Conservation (phyloP, 2,329 filamentous ascomycete species). For the Biscogniauxia mediterranea region DNA sequence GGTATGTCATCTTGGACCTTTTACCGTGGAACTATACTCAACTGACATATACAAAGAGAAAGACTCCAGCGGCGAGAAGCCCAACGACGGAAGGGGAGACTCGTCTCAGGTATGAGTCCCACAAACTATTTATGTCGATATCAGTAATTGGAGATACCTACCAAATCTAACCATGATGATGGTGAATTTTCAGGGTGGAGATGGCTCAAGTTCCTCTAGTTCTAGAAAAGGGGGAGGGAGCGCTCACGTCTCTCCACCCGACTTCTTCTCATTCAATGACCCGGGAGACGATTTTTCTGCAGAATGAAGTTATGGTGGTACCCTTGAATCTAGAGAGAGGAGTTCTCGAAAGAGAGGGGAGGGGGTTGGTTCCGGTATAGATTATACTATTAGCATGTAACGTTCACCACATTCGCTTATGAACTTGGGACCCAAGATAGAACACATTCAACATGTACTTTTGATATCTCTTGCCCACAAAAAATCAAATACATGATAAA, state of each 20-base stretch:
- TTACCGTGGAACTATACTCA: neutral
- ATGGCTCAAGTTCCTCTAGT: conserved; percentile 7
- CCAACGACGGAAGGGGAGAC: conserved; percentile 13
- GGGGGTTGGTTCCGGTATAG: neutral
- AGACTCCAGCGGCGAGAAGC: conserved; percentile 9
- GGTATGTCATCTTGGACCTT: neutral
- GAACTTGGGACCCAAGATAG: too few species aligned
- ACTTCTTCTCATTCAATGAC: conserved; percentile 23
- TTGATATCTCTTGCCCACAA: too few species aligned
- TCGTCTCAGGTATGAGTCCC: conserved; percentile 13
- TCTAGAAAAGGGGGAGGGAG: conserved; percentile 8
- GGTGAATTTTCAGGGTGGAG: neutral
- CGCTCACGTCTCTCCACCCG: conserved; percentile 17
- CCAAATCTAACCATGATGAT: neutral
- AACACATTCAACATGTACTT: too few species aligned
- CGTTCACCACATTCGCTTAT: neutral
- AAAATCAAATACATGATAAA: too few species aligned
- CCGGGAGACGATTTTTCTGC: conserved; percentile 15
- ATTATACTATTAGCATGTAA: neutral
- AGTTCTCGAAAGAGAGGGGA: neutral
- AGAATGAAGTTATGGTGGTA: conserved; percentile 2
- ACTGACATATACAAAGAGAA: conserved; percentile 7
- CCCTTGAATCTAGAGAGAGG: neutral
- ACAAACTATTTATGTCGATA: neutral
- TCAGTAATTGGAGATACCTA: neutral